Evolutionary conservation across 768 basidiomycete species (phyloP).

Genomic region (Lactarius pseudohatsudake): DNA sequence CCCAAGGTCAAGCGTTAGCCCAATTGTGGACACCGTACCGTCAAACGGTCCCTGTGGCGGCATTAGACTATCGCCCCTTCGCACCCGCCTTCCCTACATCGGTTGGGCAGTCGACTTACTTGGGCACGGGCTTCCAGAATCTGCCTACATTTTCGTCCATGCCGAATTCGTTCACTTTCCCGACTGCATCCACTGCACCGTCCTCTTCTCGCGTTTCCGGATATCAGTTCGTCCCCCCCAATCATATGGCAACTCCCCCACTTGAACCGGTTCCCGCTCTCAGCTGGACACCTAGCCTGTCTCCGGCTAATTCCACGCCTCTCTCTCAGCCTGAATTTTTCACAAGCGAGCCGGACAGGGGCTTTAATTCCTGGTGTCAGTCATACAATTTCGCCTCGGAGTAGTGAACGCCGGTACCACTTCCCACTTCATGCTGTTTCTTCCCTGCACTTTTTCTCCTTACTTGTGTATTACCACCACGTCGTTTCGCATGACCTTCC

Average conservation of each 20-base stretch:
- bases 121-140: background rate
- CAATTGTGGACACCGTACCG: background rate
- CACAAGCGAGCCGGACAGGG: background rate
- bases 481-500: background rate
- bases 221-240: background rate
- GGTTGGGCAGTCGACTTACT: background rate
- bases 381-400: background rate
- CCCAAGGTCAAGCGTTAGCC: background rate
- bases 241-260: background rate
- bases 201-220: background rate
- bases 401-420: background rate
- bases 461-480: background rate
- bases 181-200: background rate
- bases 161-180: background rate
- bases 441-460: background rate
- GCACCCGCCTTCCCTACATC: background rate
- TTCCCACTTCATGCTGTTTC: background rate
- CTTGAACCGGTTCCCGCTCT: background rate
- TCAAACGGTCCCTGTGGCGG: background rate
- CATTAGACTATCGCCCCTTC: background rate
- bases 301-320: background rate
- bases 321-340: background rate
- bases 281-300: background rate
- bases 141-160: background rate
- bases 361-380: constrained; percentile 1